Evolutionary conservation across 139 green algal species (phyloP).

Genomic region (Tetratostichococcus sp.): DNA sequence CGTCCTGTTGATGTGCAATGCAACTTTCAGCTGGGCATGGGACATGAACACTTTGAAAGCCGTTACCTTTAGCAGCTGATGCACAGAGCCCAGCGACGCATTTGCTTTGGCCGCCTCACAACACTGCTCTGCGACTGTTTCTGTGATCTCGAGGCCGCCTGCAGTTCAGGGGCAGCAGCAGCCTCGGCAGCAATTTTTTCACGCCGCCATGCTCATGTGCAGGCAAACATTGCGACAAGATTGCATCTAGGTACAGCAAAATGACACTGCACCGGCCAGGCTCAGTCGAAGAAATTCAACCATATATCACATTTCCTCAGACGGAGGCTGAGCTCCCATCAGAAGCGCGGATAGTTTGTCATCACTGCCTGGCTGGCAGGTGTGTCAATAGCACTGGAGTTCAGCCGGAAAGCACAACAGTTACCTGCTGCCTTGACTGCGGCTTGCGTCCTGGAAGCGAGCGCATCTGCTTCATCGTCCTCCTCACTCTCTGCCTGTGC

Average conservation of each 20-base stretch:
- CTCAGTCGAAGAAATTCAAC: constrained; percentile 3
- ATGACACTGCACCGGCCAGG: too few species aligned
- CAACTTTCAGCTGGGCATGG: too few species aligned
- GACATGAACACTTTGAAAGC: too few species aligned
- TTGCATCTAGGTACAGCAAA: too few species aligned
- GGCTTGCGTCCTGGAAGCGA: not conserved
- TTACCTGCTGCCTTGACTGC: not conserved
- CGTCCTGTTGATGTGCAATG: not conserved
- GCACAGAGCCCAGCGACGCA: constrained; percentile 53
- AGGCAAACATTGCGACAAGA: too few species aligned
- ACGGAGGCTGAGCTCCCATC: not conserved
- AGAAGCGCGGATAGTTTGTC: not conserved
- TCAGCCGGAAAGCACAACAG: not conserved
- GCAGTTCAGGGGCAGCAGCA: not conserved
- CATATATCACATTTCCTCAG: not conserved
- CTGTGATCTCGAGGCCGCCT: constrained; percentile 41
- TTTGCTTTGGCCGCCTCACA: constrained; percentile 40
- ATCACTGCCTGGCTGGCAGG: not conserved
- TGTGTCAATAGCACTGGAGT: not conserved
- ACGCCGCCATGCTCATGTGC: too few species aligned
- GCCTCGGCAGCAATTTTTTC: too few species aligned
- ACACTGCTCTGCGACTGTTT: constrained; percentile 66
- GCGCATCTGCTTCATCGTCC: constrained; percentile 9
- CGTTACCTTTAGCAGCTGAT: constrained; percentile 52
- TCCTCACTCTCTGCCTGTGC: constrained; percentile 13